These are phyloP conservation scores for Annona squamosa DNA, from an alignment of 164 flowering plant genomes.

Conservation along the genomic window DNA sequence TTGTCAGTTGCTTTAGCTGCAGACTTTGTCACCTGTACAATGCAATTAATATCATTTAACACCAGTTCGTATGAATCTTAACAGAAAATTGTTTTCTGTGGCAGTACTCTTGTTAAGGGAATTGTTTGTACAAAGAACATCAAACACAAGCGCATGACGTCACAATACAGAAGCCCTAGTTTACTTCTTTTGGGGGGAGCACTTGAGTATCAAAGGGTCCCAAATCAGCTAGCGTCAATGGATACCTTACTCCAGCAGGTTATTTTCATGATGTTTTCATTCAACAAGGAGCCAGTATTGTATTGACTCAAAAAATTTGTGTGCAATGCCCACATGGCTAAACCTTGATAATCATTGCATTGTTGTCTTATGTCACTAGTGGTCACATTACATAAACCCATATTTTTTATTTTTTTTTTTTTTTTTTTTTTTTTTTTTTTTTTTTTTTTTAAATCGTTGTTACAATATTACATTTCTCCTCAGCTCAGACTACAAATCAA, in stretches of 20 bases:
- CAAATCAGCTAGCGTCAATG: slow-evolving; percentile 79
- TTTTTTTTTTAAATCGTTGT: too few relatives aligned
- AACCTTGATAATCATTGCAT: neutral
- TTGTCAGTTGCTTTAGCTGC: neutral
- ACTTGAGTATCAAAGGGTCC: slow-evolving; percentile 77
- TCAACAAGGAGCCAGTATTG: neutral
- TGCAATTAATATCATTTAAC: neutral
- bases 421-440: too few relatives aligned
- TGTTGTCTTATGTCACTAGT: neutral
- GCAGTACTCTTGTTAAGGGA: slow-evolving; percentile 82
- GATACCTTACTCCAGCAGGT: slow-evolving; percentile 90
- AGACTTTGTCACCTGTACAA: neutral
- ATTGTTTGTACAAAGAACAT: slow-evolving; percentile 94
- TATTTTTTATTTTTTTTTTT: too few relatives aligned
- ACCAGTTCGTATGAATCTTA: neutral
- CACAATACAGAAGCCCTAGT: slow-evolving; percentile 81
- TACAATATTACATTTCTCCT: too few relatives aligned
- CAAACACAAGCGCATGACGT: slow-evolving; percentile 96
- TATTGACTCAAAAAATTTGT: neutral
- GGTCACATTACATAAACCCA: neutral
- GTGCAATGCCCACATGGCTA: neutral
- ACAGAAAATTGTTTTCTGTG: slow-evolving; percentile 3
- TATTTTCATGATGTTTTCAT: slow-evolving; percentile 6
- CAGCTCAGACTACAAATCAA: too few relatives aligned
- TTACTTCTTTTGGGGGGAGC: slow-evolving; percentile 90